Evolutionary conservation across 2,329 filamentous ascomycete genomes (phyloP).

Genomic region (Dactylonectria macrodidyma): DNA sequence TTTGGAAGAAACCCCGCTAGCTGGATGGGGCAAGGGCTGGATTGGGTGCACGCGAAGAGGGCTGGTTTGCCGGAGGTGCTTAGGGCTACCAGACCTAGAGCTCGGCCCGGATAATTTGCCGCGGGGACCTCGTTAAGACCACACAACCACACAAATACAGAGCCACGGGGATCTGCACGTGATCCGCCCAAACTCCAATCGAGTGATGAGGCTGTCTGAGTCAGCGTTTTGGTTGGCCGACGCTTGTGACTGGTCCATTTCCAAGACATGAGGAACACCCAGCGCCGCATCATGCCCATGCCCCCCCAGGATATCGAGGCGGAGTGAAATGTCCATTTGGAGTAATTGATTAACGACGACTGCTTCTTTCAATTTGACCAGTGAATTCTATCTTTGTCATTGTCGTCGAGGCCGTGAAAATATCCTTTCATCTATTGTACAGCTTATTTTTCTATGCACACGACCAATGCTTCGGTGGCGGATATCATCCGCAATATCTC

Average conservation of each 20-base stretch:
- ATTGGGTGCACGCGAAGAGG: constrained; percentile 55
- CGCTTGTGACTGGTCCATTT: constrained; percentile 22
- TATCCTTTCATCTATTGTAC: constrained; percentile 47
- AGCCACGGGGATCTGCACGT: constrained; percentile 30
- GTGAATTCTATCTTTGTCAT: constrained; percentile 45
- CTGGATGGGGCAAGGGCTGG: constrained; percentile 49
- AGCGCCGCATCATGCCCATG: neutral
- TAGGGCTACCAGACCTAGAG: constrained; percentile 61
- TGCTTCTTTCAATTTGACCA: constrained; percentile 34
- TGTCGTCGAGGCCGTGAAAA: constrained; percentile 39
- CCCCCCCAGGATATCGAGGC: neutral
- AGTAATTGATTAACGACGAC: constrained; percentile 22
- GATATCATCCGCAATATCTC: constrained; percentile 30
- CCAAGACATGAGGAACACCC: constrained; percentile 6
- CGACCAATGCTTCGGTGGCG: constrained; percentile 38
- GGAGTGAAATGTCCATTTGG: neutral
- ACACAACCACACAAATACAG: constrained; percentile 13
- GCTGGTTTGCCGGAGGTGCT: constrained; percentile 50
- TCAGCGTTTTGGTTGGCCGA: neutral
- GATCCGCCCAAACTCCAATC: constrained; percentile 15
- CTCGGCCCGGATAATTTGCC: constrained; percentile 50
- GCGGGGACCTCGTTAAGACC: constrained; percentile 24
- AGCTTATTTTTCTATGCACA: constrained; percentile 44
- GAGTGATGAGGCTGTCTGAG: neutral
- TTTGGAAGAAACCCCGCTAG: constrained; percentile 53